Conservation (phyloP, 2,329 filamentous ascomycete species). For the Sporothrix variecibatus region DNA sequence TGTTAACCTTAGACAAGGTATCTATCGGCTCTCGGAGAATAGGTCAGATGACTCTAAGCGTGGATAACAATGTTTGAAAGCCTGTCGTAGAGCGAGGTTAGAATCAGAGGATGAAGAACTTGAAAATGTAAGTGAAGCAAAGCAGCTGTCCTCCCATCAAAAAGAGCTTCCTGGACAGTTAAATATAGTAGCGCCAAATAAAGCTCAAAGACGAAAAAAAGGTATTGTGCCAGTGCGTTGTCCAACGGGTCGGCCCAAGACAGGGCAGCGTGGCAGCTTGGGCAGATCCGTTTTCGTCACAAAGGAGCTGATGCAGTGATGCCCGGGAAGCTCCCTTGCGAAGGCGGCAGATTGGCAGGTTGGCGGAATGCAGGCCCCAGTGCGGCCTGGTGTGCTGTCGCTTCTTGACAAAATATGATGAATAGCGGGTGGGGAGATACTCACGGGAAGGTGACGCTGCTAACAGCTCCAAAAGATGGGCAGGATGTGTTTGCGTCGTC, state of each 20-base stretch:
- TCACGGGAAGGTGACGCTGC: not conserved
- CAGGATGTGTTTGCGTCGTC: slow-evolving; percentile 1
- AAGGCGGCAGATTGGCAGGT: not conserved
- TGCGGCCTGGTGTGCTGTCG: not conserved
- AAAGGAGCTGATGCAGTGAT: not conserved
- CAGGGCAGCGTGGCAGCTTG: not conserved
- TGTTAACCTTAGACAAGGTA: not conserved
- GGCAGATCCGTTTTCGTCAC: slow-evolving; percentile 14
- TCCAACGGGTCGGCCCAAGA: slow-evolving; percentile 6
- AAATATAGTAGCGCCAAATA: not conserved
- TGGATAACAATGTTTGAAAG: not conserved
- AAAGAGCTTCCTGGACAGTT: not conserved
- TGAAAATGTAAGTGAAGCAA: not conserved
- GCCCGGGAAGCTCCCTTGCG: not conserved
- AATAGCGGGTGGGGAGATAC: not conserved
- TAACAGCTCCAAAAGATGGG: not conserved
- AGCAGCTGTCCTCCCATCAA: not conserved
- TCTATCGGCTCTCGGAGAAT: not conserved
- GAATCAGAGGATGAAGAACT: not conserved
- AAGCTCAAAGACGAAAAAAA: not conserved
- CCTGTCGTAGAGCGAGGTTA: not conserved
- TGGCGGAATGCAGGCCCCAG: not conserved
- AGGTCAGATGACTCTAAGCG: not conserved
- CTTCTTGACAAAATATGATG: not conserved
- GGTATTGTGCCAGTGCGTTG: not conserved